Evolutionary conservation across 2,329 filamentous ascomycete genomes (phyloP), one percentile per base, ranked within the genome.

Genomic region (Mariannaea elegans): DNA sequence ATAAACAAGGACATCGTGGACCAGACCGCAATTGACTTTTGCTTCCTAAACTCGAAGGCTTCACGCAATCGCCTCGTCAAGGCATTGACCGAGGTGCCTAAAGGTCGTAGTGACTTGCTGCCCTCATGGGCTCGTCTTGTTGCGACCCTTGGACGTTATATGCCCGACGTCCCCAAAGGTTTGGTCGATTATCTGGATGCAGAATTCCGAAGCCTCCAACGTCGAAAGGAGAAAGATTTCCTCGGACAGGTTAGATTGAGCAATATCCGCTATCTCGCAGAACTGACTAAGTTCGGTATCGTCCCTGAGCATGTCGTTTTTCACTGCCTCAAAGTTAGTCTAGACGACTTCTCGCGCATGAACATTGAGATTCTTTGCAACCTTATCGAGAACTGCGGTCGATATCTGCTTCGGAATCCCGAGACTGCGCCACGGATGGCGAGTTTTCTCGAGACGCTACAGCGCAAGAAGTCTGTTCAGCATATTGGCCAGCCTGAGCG

Each of bases 281-380:
- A 99, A 77, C 80, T 99, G 72, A 99, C 95, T 59, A 99, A 99
- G 73, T 99, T 99, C 72, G 94, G 95, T 29, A 93, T 97, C 29
- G 95, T 99, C 8, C 95, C 96, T 1, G 95, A 99, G 76, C 95
- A 99, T 76, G 94, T 99, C 65, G 96, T 99, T 53, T 99, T 99
- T 73, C 95, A 99, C 73, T 99, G 95, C 73, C 87, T 99, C 69
- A 99, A 97, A 76, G 94, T 99, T 75, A 96, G 94, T 67, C 80
- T 99, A 24, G 95, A 99, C 71, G 95, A 99, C 72, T 99, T 99
- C 73, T 97, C 95, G 2, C 87, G 94, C 62, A 97, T 97, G 91
- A 99, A 99, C 72, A 97, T 99, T 64, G 96, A 99, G 76, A 97
- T 99, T 69, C 94, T 99, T 64, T 96, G 94, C 71, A 97, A 96